Evolutionary conservation across 192 early-diverging fungal genomes (phyloP).

Genomic region (Rhizophagus prolifer): DNA sequence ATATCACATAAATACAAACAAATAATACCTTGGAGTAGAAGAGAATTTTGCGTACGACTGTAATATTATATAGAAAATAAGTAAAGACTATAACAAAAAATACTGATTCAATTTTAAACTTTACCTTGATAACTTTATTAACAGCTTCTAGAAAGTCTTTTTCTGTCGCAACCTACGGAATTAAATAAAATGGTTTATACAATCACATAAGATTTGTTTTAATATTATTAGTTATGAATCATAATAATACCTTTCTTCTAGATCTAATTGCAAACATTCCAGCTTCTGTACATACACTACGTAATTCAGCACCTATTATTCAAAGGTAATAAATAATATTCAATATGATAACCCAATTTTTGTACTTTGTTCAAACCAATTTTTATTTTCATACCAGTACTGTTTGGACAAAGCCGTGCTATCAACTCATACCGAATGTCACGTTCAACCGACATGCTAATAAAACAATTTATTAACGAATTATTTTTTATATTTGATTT

Average conservation of each 20-base stretch:
- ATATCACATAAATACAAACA: background rate
- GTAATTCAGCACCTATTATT: slow-evolving; percentile 79
- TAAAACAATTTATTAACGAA: background rate
- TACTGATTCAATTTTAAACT: background rate
- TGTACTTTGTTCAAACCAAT: background rate
- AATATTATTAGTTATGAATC: background rate
- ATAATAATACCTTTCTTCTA: slow-evolving; percentile 77
- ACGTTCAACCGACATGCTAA: slow-evolving; percentile 94
- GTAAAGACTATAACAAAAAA: background rate
- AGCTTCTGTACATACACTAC: slow-evolving; percentile 98
- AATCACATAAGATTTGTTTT: background rate
- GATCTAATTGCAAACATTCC: slow-evolving; percentile 99
- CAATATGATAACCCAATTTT: background rate
- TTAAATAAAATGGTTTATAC: background rate
- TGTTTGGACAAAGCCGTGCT: slow-evolving; percentile 97
- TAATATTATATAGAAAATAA: slow-evolving; percentile 1
- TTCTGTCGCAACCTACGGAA: slow-evolving; percentile 82
- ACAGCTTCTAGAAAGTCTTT: slow-evolving; percentile 99
- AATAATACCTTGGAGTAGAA: slow-evolving; percentile 76
- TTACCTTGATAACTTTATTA: slow-evolving; percentile 95
- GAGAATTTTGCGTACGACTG: slow-evolving; percentile 95
- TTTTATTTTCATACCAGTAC: slow-evolving; percentile 64
- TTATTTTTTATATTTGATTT: background rate
- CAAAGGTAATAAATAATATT: background rate
- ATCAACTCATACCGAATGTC: slow-evolving; percentile 99